These are phyloP conservation scores for Parathielavia appendiculata DNA, from an alignment of 495 filamentous ascomycete genomes.

Conservation along the genomic window DNA sequence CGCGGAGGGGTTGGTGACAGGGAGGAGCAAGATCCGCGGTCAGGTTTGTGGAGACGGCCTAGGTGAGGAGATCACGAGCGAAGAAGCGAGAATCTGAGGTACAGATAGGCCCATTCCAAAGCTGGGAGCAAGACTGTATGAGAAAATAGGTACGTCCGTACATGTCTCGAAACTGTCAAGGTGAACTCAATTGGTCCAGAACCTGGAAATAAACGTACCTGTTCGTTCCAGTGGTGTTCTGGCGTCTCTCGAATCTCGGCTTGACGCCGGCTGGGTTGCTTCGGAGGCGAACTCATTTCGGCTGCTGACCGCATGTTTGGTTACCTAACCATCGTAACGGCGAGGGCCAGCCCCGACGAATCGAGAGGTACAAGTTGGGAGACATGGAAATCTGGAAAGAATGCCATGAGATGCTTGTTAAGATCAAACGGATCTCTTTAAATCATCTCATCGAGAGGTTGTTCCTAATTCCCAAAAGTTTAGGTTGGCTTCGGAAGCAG, in stretches of 20 bases:
- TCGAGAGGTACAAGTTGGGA: slow-evolving; percentile 10
- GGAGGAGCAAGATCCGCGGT: not conserved
- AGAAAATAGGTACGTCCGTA: too few species aligned
- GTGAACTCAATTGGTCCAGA: too few species aligned
- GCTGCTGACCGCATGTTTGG: slow-evolving; percentile 25
- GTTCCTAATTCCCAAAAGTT: not conserved
- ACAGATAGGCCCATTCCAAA: not conserved
- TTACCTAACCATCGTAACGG: slow-evolving; percentile 3
- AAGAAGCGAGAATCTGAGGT: not conserved
- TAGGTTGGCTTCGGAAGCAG: too few species aligned
- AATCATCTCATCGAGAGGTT: too few species aligned
- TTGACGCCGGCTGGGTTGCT: not conserved
- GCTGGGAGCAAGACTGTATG: not conserved
- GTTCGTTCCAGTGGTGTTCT: not conserved
- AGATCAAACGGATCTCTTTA: too few species aligned
- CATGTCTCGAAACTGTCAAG: too few species aligned
- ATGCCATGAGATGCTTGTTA: too few species aligned
- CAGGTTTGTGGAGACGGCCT: slow-evolving; percentile 12
- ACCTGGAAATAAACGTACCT: too few species aligned
- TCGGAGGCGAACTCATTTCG: slow-evolving; percentile 7
- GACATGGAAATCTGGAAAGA: not conserved
- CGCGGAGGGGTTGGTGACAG: slow-evolving; percentile 2
- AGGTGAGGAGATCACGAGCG: slow-evolving; percentile 10
- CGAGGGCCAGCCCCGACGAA: slow-evolving; percentile 12
- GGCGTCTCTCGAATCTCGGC: not conserved